These are phyloP conservation scores for Hysterangium stoloniferum DNA, from an alignment of 768 basidiomycete species.

Conservation along the genomic window DNA sequence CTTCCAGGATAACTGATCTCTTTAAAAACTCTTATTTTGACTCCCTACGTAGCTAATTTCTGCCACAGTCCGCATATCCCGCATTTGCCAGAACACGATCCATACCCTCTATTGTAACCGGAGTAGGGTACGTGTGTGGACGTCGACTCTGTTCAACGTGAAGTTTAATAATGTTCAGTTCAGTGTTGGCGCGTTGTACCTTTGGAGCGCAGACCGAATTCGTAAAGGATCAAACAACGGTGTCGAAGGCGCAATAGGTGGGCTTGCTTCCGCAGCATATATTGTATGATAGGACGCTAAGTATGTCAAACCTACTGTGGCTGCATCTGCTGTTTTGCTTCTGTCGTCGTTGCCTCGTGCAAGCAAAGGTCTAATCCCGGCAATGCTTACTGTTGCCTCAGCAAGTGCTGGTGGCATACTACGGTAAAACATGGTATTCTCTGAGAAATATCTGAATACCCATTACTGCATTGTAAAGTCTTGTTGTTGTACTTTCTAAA, in stretches of 20 bases:
- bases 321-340: slow-evolving; percentile 68
- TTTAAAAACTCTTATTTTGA: no score
- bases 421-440: slow-evolving; percentile 24
- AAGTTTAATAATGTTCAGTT: background rate
- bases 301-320: slow-evolving; percentile 27
- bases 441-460: no score
- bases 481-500: no score
- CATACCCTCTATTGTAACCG: slow-evolving; percentile 76
- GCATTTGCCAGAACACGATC: slow-evolving; percentile 66
- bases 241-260: slow-evolving; percentile 71
- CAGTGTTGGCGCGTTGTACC: slow-evolving; percentile 72
- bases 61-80: no score
- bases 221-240: slow-evolving; percentile 66
- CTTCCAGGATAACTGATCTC: slow-evolving; percentile 38
- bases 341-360: slow-evolving; percentile 68
- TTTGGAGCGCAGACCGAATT: slow-evolving; percentile 73
- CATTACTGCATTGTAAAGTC: no score
- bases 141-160: background rate
- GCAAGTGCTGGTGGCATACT: slow-evolving; percentile 57
- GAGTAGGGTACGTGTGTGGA: slow-evolving; percentile 50
- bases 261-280: slow-evolving; percentile 11
- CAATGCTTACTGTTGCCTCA: slow-evolving; percentile 52
- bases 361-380: slow-evolving; percentile 68
- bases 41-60: no score
- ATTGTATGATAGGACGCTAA: background rate